Evolutionary conservation across 2,329 filamentous ascomycete species (phyloP).

Genomic region (Aspergillus brunneoviolaceus): DNA sequence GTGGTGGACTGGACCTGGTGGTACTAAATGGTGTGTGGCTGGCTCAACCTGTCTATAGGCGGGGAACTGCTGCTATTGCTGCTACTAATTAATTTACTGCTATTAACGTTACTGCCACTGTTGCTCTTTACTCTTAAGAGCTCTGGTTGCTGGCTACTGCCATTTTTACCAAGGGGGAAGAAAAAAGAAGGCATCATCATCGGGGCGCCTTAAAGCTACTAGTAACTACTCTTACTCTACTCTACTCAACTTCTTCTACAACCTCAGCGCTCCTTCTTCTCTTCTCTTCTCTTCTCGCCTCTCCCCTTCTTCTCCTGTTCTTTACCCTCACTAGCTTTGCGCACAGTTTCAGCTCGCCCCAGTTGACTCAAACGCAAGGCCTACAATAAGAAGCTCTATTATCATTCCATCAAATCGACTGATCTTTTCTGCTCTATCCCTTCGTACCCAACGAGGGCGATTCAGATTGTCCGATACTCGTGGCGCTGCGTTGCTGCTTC

Average conservation of each 20-base stretch:
- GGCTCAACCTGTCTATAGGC: background rate
- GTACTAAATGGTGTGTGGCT: too few species aligned
- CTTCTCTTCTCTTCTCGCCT: background rate
- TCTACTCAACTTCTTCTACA: background rate
- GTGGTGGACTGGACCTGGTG: background rate
- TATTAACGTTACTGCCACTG: too few species aligned
- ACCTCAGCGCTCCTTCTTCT: background rate
- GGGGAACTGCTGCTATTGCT: background rate
- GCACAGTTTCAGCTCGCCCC: background rate
- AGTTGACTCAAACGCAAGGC: background rate
- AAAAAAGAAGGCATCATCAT: background rate
- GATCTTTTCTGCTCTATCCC: slow-evolving; percentile 1
- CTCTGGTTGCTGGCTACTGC: too few species aligned
- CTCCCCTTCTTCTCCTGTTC: background rate
- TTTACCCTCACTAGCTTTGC: background rate
- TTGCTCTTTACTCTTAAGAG: too few species aligned
- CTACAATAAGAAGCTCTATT: background rate
- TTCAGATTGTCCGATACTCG: slow-evolving; percentile 12
- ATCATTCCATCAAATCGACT: background rate
- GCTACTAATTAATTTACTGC: too few species aligned
- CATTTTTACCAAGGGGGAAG: background rate
- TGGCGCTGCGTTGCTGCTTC: slow-evolving; percentile 13
- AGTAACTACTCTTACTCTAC: too few species aligned
- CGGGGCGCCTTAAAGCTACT: background rate
- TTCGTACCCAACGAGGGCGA: slow-evolving; percentile 17